Evolutionary conservation across 805 yeast species (phyloP).

Genomic region (Hermanozyma aechmeae): DNA sequence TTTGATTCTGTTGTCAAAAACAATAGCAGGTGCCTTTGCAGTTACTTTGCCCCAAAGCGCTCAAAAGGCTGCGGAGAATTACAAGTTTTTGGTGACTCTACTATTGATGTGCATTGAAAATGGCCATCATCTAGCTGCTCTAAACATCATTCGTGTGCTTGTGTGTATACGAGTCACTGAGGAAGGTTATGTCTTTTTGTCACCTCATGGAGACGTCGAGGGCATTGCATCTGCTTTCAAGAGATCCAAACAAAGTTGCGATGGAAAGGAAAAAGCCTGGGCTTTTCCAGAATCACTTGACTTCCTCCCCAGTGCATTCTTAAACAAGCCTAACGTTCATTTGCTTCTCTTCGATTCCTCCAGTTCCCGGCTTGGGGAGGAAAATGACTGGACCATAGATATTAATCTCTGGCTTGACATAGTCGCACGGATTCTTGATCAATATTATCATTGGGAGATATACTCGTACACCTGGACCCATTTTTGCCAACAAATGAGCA

Average conservation of each 20-base stretch:
- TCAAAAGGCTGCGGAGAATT: no score
- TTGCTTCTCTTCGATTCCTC: neutral
- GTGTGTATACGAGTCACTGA: constrained; percentile 46
- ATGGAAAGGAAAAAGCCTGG: constrained; percentile 33
- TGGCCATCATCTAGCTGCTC: no score
- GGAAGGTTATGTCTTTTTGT: constrained; percentile 36
- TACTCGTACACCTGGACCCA: constrained; percentile 61
- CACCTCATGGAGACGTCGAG: constrained; percentile 51
- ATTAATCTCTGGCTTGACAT: constrained; percentile 43
- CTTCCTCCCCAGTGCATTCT: constrained; percentile 37
- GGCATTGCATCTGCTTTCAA: constrained; percentile 55
- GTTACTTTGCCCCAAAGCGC: no score
- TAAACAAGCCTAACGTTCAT: constrained; percentile 29
- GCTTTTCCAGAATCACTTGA: constrained; percentile 47
- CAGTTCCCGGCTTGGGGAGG: neutral
- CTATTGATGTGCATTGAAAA: no score
- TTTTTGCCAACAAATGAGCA: constrained; percentile 61
- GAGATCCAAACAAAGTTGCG: constrained; percentile 18
- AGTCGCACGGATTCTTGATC: constrained; percentile 39
- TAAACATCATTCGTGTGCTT: no score
- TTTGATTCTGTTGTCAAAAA: no score
- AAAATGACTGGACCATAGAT: constrained; percentile 20
- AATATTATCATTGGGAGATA: constrained; percentile 59
- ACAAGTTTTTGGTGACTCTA: no score
- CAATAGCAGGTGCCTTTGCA: no score